Base-by-base conservation (phyloP, 208 protist genomes). In the Balamuthia mandrillaris region DNA sequence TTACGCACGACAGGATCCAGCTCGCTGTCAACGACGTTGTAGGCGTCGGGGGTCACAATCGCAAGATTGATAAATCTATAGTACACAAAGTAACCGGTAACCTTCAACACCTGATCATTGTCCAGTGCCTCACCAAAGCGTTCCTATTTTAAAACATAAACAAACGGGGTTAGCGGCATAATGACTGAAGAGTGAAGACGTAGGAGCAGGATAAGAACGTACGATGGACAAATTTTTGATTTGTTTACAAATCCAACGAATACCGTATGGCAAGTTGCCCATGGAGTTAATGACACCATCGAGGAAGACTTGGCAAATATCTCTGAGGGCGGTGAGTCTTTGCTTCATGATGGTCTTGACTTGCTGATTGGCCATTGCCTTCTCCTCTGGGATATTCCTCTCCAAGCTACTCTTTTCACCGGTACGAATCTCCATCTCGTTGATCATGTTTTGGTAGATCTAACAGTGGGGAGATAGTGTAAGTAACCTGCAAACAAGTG, bases 51-150 rank as follows among this genome's bases (percentile, higher is more conserved):
- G 9, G 88, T 66, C 9, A 93, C 87, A 49, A 95, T 92, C 31
- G 91, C 90, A 6, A 90, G 74, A 66, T 93, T 94, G 51, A 95
- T 89, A 89, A 92, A 95, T 81, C 93, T 84, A 82, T 92, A 95
- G 86, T 93, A 95, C 14, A 94, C 70, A 27, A 95, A 83, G 68
- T 94, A 91, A 61, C 87, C 91, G 51, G 92, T 84, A 9, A 95
- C 74, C 47, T 93, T 92, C 29, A 86, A 39, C 18, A 95, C 83
- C 27, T 93, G 70, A 35, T 79, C 70, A 21, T 79, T 79, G n/a
- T 79, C 70, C 27, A 79, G 70, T 29, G 42, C 21, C 70, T 65
- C 63, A 33, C 51, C 81, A 68, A 91, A 91, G 39, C 85, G 83
- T 42, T 91, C 83, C 52, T 86, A n/a, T n/a, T n/a, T n/a, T n/a